Evolutionary conservation across 805 yeast genomes (phyloP).

Genomic region (Peterozyma toletana): DNA sequence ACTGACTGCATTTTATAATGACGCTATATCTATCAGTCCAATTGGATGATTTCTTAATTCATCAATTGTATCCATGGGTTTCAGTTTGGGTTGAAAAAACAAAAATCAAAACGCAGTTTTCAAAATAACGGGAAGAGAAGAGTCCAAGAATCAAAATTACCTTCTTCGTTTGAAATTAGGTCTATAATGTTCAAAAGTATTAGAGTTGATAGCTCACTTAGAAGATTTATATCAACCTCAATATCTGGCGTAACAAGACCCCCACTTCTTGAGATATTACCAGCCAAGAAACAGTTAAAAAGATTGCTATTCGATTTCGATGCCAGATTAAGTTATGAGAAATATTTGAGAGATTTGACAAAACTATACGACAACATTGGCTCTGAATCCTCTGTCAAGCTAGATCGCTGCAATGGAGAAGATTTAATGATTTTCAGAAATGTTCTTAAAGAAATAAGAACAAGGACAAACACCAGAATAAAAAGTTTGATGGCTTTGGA

Average conservation of each 20-base stretch:
- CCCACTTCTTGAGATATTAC: constrained; percentile 40
- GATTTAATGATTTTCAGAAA: constrained; percentile 66
- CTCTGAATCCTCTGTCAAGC: constrained; percentile 38
- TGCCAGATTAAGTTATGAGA: constrained; percentile 44
- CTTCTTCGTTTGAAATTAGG: constrained; percentile 1
- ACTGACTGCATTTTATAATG: not conserved
- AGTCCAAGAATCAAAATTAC: too few species aligned
- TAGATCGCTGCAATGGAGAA: constrained; percentile 23
- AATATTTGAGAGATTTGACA: constrained; percentile 46
- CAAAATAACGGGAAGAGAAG: too few species aligned
- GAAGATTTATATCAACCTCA: not conserved
- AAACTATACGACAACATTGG: constrained; percentile 33
- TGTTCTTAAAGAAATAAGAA: constrained; percentile 55
- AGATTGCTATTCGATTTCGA: constrained; percentile 62
- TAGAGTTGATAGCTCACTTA: not conserved
- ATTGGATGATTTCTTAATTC: too few species aligned
- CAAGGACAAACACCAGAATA: constrained; percentile 52
- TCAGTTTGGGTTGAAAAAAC: too few species aligned
- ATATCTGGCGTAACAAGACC: constrained; percentile 19
- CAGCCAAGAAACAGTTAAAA: constrained; percentile 50
- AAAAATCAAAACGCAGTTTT: too few species aligned
- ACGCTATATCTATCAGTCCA: not conserved
- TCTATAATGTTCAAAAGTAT: not conserved
- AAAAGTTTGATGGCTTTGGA: constrained; percentile 54
- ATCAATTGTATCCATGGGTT: too few species aligned